Evolutionary conservation across 2,329 filamentous ascomycete species (phyloP).

Genomic region (Hypoxylon sp.): DNA sequence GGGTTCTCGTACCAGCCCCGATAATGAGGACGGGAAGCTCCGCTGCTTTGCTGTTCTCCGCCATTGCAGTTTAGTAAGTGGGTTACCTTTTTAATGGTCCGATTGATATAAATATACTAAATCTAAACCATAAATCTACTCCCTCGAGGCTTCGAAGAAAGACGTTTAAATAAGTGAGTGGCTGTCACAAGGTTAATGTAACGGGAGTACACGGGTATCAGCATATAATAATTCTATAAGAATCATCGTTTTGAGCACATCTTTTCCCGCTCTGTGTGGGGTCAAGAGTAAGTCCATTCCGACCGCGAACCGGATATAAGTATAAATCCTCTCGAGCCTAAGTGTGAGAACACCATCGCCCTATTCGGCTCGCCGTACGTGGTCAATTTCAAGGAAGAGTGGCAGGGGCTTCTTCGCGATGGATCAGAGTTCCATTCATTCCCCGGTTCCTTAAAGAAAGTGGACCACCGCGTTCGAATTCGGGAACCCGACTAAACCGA

Average conservation of each 20-base stretch:
- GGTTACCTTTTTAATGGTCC: background rate
- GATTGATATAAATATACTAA: background rate
- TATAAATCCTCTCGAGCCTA: background rate
- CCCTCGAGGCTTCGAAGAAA: background rate
- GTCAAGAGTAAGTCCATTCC: background rate
- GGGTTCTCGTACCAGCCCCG: constrained; percentile 45
- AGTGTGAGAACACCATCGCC: background rate
- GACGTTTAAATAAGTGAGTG: background rate
- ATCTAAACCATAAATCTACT: background rate
- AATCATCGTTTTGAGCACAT: too few species aligned
- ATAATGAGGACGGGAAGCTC: constrained; percentile 50
- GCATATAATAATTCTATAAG: too few species aligned
- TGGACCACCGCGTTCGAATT: constrained; percentile 1
- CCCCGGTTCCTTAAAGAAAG: background rate
- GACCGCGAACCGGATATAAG: background rate
- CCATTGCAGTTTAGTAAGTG: constrained; percentile 28
- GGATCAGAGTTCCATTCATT: background rate
- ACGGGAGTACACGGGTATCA: background rate
- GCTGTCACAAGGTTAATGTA: background rate
- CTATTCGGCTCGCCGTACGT: background rate
- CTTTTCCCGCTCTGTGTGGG: background rate
- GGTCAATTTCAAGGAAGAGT: background rate
- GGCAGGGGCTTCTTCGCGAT: background rate
- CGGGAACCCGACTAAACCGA: constrained; percentile 10
- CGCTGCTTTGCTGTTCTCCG: constrained; percentile 15